Evolutionary conservation across 257 asterid genomes (phyloP).

Genomic region (Scutellaria baicalensis): DNA sequence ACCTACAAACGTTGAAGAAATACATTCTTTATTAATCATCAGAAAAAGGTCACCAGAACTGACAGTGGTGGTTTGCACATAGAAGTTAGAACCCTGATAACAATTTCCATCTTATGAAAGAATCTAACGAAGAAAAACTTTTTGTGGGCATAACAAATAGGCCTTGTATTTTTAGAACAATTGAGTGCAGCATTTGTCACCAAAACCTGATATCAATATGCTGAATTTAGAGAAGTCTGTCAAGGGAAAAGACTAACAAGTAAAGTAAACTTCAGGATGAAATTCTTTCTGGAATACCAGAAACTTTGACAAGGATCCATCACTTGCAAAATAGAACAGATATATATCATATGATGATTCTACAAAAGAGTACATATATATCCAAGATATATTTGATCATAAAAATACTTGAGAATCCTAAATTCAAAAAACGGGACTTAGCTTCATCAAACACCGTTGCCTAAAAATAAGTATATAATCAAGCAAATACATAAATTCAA

Average conservation of each 20-base stretch:
- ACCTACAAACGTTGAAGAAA: constrained; percentile 41
- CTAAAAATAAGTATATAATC: background rate
- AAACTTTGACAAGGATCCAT: background rate
- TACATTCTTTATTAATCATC: background rate
- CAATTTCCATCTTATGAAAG: background rate
- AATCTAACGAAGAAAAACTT: background rate
- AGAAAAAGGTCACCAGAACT: constrained; percentile 4
- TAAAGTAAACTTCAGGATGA: background rate
- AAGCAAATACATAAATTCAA: background rate
- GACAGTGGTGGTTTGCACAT: background rate
- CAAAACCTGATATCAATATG: background rate
- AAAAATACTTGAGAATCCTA: background rate
- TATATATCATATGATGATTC: background rate
- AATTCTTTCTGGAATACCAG: background rate
- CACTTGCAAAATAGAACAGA: background rate
- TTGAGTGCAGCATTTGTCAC: constrained; percentile 3
- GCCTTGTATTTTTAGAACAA: background rate
- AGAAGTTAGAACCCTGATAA: background rate
- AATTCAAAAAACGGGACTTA: constrained; percentile 3
- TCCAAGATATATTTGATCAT: background rate
- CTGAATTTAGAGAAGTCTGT: constrained; percentile 2
- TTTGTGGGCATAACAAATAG: background rate
- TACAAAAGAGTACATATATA: background rate
- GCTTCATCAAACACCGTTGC: background rate
- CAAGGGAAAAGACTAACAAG: background rate